These are phyloP conservation scores for Ogataea pini DNA, from an alignment of 805 yeast genomes.

Conservation along the genomic window DNA sequence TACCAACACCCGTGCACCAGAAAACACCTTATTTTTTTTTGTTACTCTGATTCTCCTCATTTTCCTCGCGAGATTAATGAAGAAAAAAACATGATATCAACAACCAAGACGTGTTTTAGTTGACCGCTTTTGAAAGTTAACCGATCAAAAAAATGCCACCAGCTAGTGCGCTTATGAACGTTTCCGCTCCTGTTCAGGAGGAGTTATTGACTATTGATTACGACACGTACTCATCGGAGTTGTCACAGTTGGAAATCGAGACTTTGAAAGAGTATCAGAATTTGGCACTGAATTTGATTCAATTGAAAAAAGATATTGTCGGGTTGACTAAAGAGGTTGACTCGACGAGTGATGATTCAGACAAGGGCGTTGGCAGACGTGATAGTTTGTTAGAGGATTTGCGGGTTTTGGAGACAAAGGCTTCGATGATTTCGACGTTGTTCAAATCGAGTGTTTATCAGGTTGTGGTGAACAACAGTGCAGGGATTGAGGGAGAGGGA, in stretches of 20 bases:
- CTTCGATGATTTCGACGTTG: constrained; percentile 34
- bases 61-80: not conserved
- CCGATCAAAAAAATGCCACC: constrained; percentile 1
- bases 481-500: constrained; percentile 8
- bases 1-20: constrained; percentile 6
- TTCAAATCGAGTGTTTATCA: constrained; percentile 36
- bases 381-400: constrained; percentile 23
- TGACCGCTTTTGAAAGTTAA: not conserved
- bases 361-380: constrained; percentile 22
- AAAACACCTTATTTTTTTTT: not conserved
- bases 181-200: constrained; percentile 10
- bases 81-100: not conserved
- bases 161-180: constrained; percentile 1
- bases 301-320: constrained; percentile 27
- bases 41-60: too few species aligned
- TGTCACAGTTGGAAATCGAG: constrained; percentile 36
- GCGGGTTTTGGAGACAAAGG: constrained; percentile 27
- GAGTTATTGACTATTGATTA: constrained; percentile 26
- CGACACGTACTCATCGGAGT: constrained; percentile 31
- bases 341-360: constrained; percentile 27
- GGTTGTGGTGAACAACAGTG: constrained; percentile 23
- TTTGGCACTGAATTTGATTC: constrained; percentile 36
- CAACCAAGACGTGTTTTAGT: not conserved
- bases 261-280: constrained; percentile 42
- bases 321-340: constrained; percentile 24